Percentiles rank a stretch among this genome's conserved stretches.
phyloP scores from a whole-genome alignment of 805 yeast genomes.

The Nakazawaea anatomiae region DNA sequence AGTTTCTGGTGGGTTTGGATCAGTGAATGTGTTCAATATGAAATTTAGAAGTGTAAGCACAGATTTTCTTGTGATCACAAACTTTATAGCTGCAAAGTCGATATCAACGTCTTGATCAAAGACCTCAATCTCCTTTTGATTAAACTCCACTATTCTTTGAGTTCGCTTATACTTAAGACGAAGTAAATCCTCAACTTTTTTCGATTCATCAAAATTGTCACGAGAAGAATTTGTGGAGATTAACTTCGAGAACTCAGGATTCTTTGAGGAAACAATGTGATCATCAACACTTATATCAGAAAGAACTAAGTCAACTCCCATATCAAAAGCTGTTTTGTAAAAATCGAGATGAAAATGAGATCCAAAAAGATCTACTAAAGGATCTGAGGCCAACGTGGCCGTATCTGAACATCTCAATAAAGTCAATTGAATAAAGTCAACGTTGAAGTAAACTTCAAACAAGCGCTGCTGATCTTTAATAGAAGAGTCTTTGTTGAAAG shows the following conservation, averaged over 20 bases:
- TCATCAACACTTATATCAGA: slow-evolving; percentile 70
- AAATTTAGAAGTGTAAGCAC: slow-evolving; percentile 75
- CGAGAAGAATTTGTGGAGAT: slow-evolving; percentile 48
- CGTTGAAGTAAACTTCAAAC: slow-evolving; percentile 68
- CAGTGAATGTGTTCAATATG: slow-evolving; percentile 80
- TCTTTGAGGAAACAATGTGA: slow-evolving; percentile 56
- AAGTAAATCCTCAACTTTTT: slow-evolving; percentile 44
- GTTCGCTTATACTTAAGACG: slow-evolving; percentile 51
- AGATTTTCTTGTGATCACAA: slow-evolving; percentile 73
- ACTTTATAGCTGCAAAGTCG: slow-evolving; percentile 70
- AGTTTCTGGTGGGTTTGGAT: slow-evolving; percentile 63
- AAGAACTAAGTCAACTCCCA: slow-evolving; percentile 61
- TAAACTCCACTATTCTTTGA: slow-evolving; percentile 52
- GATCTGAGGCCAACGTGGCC: slow-evolving; percentile 52
- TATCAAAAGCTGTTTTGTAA: slow-evolving; percentile 49
- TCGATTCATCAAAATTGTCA: slow-evolving; percentile 6
- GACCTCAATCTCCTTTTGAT: slow-evolving; percentile 52
- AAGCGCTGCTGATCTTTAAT: slow-evolving; percentile 41
- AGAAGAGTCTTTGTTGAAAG: slow-evolving; percentile 5
- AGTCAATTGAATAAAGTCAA: slow-evolving; percentile 56
- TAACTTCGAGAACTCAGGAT: slow-evolving; percentile 60
- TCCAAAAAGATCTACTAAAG: slow-evolving; percentile 68
- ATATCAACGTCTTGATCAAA: slow-evolving; percentile 74
- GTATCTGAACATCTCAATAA: slow-evolving; percentile 64
- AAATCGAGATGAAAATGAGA: slow-evolving; percentile 57